Percentiles rank a stretch among this genome's conserved stretches.
Conservation (phyloP, 352 stramenopile genomes). For the Pythium coloratum region DNA sequence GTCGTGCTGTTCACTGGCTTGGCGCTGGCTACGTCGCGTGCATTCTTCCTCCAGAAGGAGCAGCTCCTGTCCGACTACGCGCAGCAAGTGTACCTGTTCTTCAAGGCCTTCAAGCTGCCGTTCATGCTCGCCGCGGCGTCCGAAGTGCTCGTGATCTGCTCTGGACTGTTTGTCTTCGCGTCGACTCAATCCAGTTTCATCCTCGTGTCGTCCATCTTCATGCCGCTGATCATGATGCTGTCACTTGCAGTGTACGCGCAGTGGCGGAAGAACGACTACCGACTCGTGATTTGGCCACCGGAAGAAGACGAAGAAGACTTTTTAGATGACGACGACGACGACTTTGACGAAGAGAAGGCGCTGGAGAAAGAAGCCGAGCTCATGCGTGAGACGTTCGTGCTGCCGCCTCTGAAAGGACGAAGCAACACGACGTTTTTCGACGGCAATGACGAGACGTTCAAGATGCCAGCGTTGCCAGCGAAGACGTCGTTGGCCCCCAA, state of each 20-base stretch:
- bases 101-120: slow-evolving; percentile 57
- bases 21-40: slow-evolving; percentile 68
- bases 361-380: slow-evolving; percentile 75
- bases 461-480: slow-evolving; percentile 72
- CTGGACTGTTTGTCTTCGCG: slow-evolving; percentile 77
- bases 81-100: slow-evolving; percentile 73
- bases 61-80: slow-evolving; percentile 77
- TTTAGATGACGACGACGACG: slow-evolving; percentile 72
- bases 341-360: slow-evolving; percentile 59
- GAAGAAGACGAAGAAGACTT: slow-evolving; percentile 83
- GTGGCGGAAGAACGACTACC: slow-evolving; percentile 84
- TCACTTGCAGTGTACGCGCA: slow-evolving; percentile 71
- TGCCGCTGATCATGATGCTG: slow-evolving; percentile 76
- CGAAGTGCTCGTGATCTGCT: slow-evolving; percentile 81
- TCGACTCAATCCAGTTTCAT: slow-evolving; percentile 79
- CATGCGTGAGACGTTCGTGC: slow-evolving; percentile 76
- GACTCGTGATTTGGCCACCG: slow-evolving; percentile 77
- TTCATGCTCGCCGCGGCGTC: slow-evolving; percentile 80
- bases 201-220: slow-evolving; percentile 73
- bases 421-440: slow-evolving; percentile 60
- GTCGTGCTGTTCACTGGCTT: slow-evolving; percentile 79
- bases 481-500: slow-evolving; percentile 38
- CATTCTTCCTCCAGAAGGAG: slow-evolving; percentile 81
- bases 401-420: slow-evolving; percentile 70
- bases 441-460: slow-evolving; percentile 64